phyloP scores from a whole-genome alignment of 108 stramenopile species.

The Schizochytrium sp. region DNA sequence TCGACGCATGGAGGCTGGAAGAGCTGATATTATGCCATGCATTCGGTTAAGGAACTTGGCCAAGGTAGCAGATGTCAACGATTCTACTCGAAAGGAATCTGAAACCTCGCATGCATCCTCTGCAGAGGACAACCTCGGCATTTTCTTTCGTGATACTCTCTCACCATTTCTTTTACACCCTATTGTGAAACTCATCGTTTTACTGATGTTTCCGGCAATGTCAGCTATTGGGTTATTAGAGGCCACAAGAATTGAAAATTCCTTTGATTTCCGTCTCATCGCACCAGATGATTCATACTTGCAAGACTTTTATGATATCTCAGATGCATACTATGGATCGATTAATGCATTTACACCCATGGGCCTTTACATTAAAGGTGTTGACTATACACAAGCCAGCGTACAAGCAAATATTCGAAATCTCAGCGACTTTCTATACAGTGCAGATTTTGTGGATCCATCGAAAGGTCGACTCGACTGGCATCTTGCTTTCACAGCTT shows the following conservation, averaged over 20 bases:
- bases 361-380: neutral
- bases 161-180: neutral
- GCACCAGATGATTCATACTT: slow-evolving; percentile 42
- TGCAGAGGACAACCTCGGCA: neutral
- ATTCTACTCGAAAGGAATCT: neutral
- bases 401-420: slow-evolving; percentile 14
- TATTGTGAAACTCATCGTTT: neutral
- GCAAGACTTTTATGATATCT: neutral
- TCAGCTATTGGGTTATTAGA: neutral
- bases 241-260: neutral
- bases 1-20: neutral
- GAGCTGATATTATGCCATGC: neutral
- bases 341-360: neutral
- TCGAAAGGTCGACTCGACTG: slow-evolving; percentile 30
- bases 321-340: neutral
- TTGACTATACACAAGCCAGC: neutral
- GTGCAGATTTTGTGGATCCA: neutral
- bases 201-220: neutral
- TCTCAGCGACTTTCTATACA: neutral
- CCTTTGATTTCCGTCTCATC: slow-evolving; percentile 19
- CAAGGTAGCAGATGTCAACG: neutral
- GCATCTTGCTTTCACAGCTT: neutral
- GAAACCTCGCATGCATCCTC: neutral
- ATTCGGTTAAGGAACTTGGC: neutral
- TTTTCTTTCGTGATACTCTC: neutral